Evolutionary conservation across 345 rosid genomes (phyloP), one percentile per base, ranked within the genome.

Genomic region (Clausena lansium): DNA sequence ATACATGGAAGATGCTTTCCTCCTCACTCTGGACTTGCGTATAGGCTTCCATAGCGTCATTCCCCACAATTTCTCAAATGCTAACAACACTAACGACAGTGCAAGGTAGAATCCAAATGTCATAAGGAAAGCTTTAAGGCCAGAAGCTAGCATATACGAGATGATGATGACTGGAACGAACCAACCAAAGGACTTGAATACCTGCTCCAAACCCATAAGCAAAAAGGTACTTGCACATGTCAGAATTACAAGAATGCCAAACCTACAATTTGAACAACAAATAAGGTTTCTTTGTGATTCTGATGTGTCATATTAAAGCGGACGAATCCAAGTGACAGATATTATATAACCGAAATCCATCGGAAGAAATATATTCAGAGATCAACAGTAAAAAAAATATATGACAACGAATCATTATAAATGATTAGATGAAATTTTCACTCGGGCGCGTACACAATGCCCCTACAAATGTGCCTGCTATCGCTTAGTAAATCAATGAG

Each of bases 151-250:
- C 66, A 91, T 67, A 57, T 65, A 57, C 1, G 93, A 85, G 38
- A 84, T 22, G 58, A 86, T 64, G 73, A 88, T 76, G n/a, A 75
- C 77, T 4, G 93, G 93, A 75, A 87, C 84, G 13, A 64, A 22
- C 93, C 89, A 89, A 47, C 95, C 95, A 74, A 71, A 89, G 67
- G 93, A 88, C 83, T 83, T 84, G 71, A 87, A 85, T 59, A 81
- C 85, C 95, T 88, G 84, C 81, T 82, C 79, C 79, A 73, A 79
- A 75, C 80, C 81, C 76, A 73, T 72, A 39, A 55, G 33, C 24
- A 32, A 54, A 78, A 41, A 55, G 3, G 50, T 30, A 72, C 22
- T 80, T 20, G 27, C 75, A 68, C 73, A 25, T 67, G 24, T 41
- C 39, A 52, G 54, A 68, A 35, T 30, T 15, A 74, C 24, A 30